phyloP scores from a whole-genome alignment of 352 stramenopile genomes.

The Elongisporangium undulatum region DNA sequence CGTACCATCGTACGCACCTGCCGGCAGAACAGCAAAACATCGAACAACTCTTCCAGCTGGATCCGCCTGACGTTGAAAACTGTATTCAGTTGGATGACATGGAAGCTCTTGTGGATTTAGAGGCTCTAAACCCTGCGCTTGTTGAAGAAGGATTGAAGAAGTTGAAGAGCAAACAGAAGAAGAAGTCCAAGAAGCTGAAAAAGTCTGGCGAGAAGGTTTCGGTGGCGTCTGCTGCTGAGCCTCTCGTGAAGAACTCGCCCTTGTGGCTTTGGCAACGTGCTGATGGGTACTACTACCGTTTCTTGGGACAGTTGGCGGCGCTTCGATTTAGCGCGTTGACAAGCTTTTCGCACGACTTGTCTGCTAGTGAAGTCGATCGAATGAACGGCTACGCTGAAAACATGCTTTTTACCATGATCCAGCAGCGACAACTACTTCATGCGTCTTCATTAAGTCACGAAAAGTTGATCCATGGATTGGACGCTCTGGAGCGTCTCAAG shows the following conservation, averaged over 20 bases:
- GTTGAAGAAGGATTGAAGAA: constrained; percentile 11
- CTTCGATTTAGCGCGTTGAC: constrained; percentile 77
- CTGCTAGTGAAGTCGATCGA: constrained; percentile 68
- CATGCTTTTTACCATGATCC: constrained; percentile 83
- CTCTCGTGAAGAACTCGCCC: constrained; percentile 45
- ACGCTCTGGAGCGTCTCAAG: constrained; percentile 46
- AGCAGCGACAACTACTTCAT: constrained; percentile 83
- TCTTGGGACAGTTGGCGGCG: constrained; percentile 69
- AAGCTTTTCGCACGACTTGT: constrained; percentile 86
- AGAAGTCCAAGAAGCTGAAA: constrained; percentile 18
- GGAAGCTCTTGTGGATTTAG: constrained; percentile 33
- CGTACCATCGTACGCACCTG: constrained; percentile 70
- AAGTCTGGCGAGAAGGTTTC: constrained; percentile 7
- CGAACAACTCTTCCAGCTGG: constrained; percentile 76
- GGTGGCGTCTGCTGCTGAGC: constrained; percentile 7
- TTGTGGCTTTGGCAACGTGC: constrained; percentile 82
- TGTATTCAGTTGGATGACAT: constrained; percentile 72
- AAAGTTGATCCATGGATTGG: constrained; percentile 47
- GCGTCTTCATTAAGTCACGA: constrained; percentile 67
- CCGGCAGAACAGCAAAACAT: constrained; percentile 74
- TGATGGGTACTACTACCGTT: constrained; percentile 89
- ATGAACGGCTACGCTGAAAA: constrained; percentile 91
- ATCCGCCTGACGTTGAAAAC: constrained; percentile 79
- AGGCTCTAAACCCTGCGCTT: constrained; percentile 6
- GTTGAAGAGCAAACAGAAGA: constrained; percentile 24